These are phyloP conservation scores for Stagonosporopsis tanaceti DNA, from an alignment of 2,329 filamentous ascomycete species.

Conservation along the genomic window DNA sequence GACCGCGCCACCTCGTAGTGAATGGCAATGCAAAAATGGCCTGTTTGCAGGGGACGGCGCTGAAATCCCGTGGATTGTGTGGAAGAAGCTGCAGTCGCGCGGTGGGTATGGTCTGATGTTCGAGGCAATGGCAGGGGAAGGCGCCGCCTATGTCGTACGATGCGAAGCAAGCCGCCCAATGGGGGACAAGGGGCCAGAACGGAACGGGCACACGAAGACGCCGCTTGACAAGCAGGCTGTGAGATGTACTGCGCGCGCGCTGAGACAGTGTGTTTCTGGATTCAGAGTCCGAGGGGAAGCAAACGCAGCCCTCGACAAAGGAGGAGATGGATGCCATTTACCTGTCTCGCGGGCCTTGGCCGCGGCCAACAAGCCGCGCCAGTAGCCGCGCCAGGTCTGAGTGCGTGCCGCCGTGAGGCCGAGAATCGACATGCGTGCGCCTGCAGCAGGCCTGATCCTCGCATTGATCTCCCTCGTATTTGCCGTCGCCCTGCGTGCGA, in stretches of 20 bases:
- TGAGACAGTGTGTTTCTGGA: constrained; percentile 10
- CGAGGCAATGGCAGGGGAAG: constrained; percentile 1
- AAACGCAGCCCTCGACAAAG: constrained; percentile 7
- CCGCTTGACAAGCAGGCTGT: background rate
- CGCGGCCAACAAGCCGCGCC: constrained; percentile 1
- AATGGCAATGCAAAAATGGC: constrained; percentile 16
- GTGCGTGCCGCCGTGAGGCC: constrained; percentile 4
- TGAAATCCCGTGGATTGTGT: background rate
- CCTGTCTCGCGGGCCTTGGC: constrained; percentile 13
- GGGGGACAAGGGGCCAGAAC: constrained; percentile 5
- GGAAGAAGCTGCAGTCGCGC: constrained; percentile 12
- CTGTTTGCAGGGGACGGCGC: constrained; percentile 11
- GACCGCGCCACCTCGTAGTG: constrained; percentile 2
- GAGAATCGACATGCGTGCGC: constrained; percentile 1
- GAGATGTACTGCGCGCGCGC: background rate
- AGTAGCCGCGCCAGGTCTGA: constrained; percentile 8
- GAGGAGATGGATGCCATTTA: background rate
- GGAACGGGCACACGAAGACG: background rate
- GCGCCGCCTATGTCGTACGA: constrained; percentile 15
- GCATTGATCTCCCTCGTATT: constrained; percentile 1
- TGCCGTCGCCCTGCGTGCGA: background rate
- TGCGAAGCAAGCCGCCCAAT: constrained; percentile 6
- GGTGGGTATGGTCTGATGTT: constrained; percentile 17
- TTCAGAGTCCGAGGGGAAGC: background rate
- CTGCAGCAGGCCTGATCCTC: constrained; percentile 15